Evolutionary conservation across 768 basidiomycete species (phyloP).

Genomic region (Melanogaster broomeanus): DNA sequence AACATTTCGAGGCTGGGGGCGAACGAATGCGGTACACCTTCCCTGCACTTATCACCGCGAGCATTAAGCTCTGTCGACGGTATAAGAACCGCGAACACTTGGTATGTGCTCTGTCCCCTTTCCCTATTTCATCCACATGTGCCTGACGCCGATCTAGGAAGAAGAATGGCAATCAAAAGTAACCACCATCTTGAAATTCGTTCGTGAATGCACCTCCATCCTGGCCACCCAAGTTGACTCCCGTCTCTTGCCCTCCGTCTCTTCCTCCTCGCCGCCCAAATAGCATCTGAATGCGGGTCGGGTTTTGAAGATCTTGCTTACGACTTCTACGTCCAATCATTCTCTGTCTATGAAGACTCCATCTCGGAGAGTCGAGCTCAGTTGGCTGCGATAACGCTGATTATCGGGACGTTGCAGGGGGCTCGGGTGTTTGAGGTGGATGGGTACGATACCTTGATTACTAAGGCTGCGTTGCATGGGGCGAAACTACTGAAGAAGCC

Average conservation of each 20-base stretch:
- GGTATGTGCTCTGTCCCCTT: conserved; percentile 37
- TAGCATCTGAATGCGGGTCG: conserved; percentile 91
- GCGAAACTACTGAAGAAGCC: conserved; percentile 97
- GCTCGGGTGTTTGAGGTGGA: conserved; percentile 91
- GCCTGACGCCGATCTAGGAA: conserved; percentile 52
- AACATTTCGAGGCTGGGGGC: conserved; percentile 88
- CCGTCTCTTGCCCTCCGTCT: conserved; percentile 90
- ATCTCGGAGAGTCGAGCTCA: conserved; percentile 96
- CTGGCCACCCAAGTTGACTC: conserved; percentile 93
- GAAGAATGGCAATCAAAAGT: conserved; percentile 85
- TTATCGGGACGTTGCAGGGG: conserved; percentile 88
- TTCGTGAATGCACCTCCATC: conserved; percentile 90
- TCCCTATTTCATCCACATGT: background rate
- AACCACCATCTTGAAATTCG: conserved; percentile 89
- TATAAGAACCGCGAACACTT: conserved; percentile 83
- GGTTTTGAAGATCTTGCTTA: conserved; percentile 96
- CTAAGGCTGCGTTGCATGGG: conserved; percentile 97
- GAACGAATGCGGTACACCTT: conserved; percentile 97
- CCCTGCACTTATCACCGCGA: conserved; percentile 91
- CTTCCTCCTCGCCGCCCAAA: conserved; percentile 94
- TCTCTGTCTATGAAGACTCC: conserved; percentile 96
- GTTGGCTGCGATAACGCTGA: conserved; percentile 93
- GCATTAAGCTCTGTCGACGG: conserved; percentile 89
- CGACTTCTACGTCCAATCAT: conserved; percentile 97
- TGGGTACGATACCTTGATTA: conserved; percentile 96